These are phyloP conservation scores for Boletus hoseneyae DNA, from an alignment of 1,284 basidiomycete species.

Conservation along the genomic window DNA sequence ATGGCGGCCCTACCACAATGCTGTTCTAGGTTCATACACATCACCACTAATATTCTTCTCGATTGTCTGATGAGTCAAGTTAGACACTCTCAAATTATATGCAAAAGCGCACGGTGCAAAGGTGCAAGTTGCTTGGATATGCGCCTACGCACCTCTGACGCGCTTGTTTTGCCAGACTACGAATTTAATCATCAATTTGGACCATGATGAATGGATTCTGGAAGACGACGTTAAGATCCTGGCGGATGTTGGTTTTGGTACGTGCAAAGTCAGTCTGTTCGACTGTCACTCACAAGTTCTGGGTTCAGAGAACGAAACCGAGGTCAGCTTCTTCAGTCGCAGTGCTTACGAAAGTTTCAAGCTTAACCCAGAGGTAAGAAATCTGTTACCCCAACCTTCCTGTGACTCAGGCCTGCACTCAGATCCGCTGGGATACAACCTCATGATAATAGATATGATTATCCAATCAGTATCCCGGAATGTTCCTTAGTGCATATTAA, in stretches of 20 bases:
- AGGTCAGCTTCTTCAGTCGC: constrained; percentile 86
- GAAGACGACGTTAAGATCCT: constrained; percentile 64
- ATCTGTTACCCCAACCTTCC: not conserved
- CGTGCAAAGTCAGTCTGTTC: constrained; percentile 25
- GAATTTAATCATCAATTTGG: constrained; percentile 93
- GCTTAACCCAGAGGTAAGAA: constrained; percentile 68
- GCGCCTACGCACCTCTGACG: not conserved
- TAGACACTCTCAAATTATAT: constrained; percentile 93
- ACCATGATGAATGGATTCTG: constrained; percentile 91
- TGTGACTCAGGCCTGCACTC: not conserved
- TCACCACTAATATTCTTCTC: not conserved
- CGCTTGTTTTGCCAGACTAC: constrained; percentile 60
- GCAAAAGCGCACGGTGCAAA: constrained; percentile 36
- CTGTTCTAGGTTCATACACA: constrained; percentile 54
- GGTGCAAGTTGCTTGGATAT: constrained; percentile 37
- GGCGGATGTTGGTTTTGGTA: constrained; percentile 72
- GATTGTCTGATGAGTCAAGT: constrained; percentile 2
- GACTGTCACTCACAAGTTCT: not conserved
- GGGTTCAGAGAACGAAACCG: constrained; percentile 89
- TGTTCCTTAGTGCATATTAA: constrained; percentile 26
- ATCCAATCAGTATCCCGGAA: constrained; percentile 4
- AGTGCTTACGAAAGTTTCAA: constrained; percentile 79
- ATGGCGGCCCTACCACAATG: constrained; percentile 84
- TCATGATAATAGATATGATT: constrained; percentile 2
- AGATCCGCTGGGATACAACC: constrained; percentile 31